These are phyloP conservation scores for Fusarium guadeloupense DNA, from an alignment of 2,329 filamentous ascomycete species.

Conservation along the genomic window DNA sequence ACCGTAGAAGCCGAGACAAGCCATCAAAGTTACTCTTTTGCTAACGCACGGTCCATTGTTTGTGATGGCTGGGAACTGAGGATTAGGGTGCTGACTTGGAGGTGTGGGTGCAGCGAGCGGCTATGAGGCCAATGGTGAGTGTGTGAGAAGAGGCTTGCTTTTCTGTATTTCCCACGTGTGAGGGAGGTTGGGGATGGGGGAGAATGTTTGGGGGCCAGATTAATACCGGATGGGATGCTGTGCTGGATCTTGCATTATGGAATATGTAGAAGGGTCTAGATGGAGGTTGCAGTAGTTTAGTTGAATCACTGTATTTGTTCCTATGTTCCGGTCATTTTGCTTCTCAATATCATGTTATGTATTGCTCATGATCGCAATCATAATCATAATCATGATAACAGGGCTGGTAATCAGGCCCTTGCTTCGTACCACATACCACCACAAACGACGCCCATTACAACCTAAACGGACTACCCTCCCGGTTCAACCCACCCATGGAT, in stretches of 20 bases:
- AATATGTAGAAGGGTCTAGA: constrained; percentile 13
- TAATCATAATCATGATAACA: not conserved
- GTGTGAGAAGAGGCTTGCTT: not conserved
- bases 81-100: constrained; percentile 6
- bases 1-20: not conserved
- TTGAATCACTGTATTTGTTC: not conserved
- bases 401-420: not conserved
- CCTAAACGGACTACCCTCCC: not conserved
- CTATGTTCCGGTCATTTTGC: not conserved
- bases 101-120: constrained; percentile 38
- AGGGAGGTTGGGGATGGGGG: constrained; percentile 17
- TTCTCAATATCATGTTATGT: not conserved
- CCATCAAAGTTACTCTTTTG: not conserved
- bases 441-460: not conserved
- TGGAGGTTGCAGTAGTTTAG: constrained; percentile 8
- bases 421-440: constrained; percentile 5
- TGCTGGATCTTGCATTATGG: constrained; percentile 29
- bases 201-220: constrained; percentile 29
- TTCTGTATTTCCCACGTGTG: constrained; percentile 38
- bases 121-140: constrained; percentile 37
- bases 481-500: not conserved
- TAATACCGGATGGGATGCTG: constrained; percentile 6
- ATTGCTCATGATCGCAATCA: no score
- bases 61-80: not conserved
- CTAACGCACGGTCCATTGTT: not conserved